A percentile compares a stretch with the other conserved stretches of the same genome.
Evolutionary conservation across 768 basidiomycete genomes (phyloP).

Genomic region (Auricularia heimuer): DNA sequence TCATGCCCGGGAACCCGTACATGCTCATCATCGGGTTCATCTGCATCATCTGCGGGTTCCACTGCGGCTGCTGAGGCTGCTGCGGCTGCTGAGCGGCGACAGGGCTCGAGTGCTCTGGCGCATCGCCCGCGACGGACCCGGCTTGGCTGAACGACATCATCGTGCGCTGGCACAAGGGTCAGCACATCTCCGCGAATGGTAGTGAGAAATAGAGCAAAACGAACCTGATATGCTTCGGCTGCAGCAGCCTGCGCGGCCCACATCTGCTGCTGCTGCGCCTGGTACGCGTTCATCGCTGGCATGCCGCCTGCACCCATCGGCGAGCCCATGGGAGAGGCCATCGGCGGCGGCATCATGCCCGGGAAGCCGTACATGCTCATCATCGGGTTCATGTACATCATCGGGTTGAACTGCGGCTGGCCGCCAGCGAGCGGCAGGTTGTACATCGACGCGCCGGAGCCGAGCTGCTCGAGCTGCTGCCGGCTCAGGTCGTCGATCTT

Average conservation of each 20-base stretch:
- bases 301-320: conserved; percentile 32
- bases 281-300: conserved; percentile 29
- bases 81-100: conserved; percentile 6
- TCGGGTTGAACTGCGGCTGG: conserved; percentile 45
- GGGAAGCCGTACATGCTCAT: conserved; percentile 18
- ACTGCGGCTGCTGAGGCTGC: conserved; percentile 23
- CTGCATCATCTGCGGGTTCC: conserved; percentile 57
- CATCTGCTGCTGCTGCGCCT: conserved; percentile 63
- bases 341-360: conserved; percentile 35
- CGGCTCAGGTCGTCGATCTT: conserved; percentile 86
- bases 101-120: background rate
- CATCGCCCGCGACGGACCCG: conserved; percentile 14
- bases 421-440: conserved; percentile 32
- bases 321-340: conserved; percentile 37
- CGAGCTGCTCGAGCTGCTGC: conserved; percentile 76
- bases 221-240: conserved; percentile 64
- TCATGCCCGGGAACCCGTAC: conserved; percentile 17
- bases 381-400: conserved; percentile 37
- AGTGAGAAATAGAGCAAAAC: conserved; percentile 8
- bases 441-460: conserved; percentile 54
- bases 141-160: conserved; percentile 22
- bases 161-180: conserved; percentile 10
- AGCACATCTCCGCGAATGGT: background rate
- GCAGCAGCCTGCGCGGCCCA: conserved; percentile 70
- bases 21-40: conserved; percentile 27